phyloP scores from a whole-genome alignment of 1,139 yeast genomes.

The Scheffersomyces segobiensis region DNA sequence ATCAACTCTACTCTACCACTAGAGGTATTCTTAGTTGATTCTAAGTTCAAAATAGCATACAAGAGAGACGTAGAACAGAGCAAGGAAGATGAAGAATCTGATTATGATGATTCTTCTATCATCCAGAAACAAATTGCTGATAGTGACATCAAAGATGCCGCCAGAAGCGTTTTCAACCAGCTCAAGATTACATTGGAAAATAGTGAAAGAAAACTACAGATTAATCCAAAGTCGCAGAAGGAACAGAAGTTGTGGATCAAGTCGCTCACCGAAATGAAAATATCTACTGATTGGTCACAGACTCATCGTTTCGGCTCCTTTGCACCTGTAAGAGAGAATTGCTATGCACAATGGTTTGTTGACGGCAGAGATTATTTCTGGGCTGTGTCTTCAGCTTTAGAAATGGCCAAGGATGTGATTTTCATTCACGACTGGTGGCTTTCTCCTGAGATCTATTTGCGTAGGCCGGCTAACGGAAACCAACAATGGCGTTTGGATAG shows the following conservation, averaged over 20 bases:
- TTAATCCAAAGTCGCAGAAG: slow-evolving; percentile 71
- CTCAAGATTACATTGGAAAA: slow-evolving; percentile 71
- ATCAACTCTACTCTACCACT: slow-evolving; percentile 83
- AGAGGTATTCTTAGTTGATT: slow-evolving; percentile 87
- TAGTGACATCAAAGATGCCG: slow-evolving; percentile 20
- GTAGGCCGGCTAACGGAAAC: slow-evolving; percentile 94
- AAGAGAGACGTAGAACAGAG: slow-evolving; percentile 43
- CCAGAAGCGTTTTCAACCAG: slow-evolving; percentile 38
- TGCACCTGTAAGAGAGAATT: slow-evolving; percentile 85
- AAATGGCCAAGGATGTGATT: slow-evolving; percentile 91
- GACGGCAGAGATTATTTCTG: slow-evolving; percentile 96
- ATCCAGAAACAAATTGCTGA: slow-evolving; percentile 26
- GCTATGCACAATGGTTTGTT: slow-evolving; percentile 95
- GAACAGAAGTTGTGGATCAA: slow-evolving; percentile 77
- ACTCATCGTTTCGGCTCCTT: slow-evolving; percentile 80
- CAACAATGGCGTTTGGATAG: slow-evolving; percentile 94
- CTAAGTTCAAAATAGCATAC: slow-evolving; percentile 57
- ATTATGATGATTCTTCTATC: slow-evolving; percentile 44
- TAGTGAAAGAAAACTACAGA: slow-evolving; percentile 71
- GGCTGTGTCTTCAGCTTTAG: slow-evolving; percentile 91
- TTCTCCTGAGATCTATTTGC: slow-evolving; percentile 86
- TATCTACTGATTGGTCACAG: slow-evolving; percentile 68
- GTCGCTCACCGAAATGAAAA: slow-evolving; percentile 70
- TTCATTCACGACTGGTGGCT: slow-evolving; percentile 99
- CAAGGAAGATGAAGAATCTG: slow-evolving; percentile 44